A percentile compares a stretch with the other conserved stretches of the same genome.
These are phyloP conservation scores for Stagonosporopsis tanaceti DNA, from an alignment of 2,329 filamentous ascomycete genomes.

Conservation along the genomic window DNA sequence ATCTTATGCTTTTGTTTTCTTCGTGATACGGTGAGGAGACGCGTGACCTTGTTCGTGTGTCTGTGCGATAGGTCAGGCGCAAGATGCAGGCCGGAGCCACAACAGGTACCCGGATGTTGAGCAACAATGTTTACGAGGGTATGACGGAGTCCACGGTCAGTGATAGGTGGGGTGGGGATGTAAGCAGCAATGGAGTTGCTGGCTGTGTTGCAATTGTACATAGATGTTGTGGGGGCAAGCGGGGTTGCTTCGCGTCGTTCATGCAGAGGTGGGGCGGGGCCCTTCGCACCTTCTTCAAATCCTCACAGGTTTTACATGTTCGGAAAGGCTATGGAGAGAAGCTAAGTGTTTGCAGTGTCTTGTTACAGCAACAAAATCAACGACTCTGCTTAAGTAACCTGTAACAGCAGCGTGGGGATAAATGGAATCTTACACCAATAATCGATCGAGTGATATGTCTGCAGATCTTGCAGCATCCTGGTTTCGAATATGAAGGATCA, in stretches of 20 bases:
- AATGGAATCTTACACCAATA: background rate
- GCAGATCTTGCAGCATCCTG: background rate
- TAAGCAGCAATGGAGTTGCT: background rate
- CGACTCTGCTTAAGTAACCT: background rate
- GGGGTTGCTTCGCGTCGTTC: background rate
- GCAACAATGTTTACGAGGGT: background rate
- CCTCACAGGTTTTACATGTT: background rate
- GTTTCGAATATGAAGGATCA: background rate
- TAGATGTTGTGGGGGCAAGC: background rate
- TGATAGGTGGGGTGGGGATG: background rate
- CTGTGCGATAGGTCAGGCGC: constrained; percentile 1
- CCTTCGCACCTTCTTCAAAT: background rate
- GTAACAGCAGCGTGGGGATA: background rate
- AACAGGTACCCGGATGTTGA: background rate
- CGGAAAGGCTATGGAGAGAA: background rate
- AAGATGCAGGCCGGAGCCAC: background rate
- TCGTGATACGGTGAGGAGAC: background rate
- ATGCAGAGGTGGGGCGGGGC: background rate
- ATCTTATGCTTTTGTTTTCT: background rate
- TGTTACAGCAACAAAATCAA: too few relatives aligned
- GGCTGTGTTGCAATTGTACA: background rate
- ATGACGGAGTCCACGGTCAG: background rate
- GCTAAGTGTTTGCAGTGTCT: background rate
- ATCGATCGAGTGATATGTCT: background rate
- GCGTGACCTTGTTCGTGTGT: constrained; percentile 9